Evolutionary conservation across 2,329 filamentous ascomycete species (phyloP).

Genomic region (Neonectria magnoliae): DNA sequence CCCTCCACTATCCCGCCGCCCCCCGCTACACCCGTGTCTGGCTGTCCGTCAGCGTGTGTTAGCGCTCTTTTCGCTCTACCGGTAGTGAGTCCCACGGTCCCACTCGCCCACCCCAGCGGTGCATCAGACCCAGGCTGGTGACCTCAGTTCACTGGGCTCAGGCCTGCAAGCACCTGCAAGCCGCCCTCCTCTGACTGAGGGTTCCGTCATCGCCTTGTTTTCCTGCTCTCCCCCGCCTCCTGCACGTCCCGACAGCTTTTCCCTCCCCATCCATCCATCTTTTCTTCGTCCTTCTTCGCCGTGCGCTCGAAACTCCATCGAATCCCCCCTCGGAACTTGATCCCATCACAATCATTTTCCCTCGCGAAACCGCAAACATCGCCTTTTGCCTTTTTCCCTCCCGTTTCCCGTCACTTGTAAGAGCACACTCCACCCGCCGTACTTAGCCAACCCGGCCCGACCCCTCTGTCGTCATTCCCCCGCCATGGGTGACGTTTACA

Average conservation of each 20-base stretch:
- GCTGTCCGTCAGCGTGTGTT: constrained; percentile 14
- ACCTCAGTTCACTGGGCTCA: constrained; percentile 5
- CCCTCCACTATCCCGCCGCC: background rate
- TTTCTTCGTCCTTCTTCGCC: background rate
- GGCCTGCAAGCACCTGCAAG: too few species aligned
- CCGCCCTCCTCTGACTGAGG: too few species aligned
- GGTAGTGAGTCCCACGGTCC: constrained; percentile 12
- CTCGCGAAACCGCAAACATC: constrained; percentile 18
- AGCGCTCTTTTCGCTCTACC: constrained; percentile 6
- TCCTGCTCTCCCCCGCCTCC: constrained; percentile 6
- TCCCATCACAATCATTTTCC: constrained; percentile 4
- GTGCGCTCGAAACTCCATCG: constrained; percentile 16
- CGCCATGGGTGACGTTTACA: constrained; percentile 49
- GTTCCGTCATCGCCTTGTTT: constrained; percentile 41
- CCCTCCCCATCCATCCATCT: constrained; percentile 3
- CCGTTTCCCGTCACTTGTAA: background rate
- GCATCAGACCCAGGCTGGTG: constrained; percentile 24
- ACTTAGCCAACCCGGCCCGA: constrained; percentile 24
- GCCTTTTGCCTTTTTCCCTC: constrained; percentile 2
- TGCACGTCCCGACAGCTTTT: constrained; percentile 15
- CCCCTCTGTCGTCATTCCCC: constrained; percentile 29
- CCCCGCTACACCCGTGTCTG: constrained; percentile 14
- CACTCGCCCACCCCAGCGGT: constrained; percentile 17
- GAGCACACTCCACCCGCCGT: background rate
- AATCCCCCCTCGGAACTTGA: background rate